Percentiles rank a stretch among this genome's conserved stretches.
Evolutionary conservation across 129 eudicot species (phyloP).

Genomic region (Smallanthus sonchifolius): DNA sequence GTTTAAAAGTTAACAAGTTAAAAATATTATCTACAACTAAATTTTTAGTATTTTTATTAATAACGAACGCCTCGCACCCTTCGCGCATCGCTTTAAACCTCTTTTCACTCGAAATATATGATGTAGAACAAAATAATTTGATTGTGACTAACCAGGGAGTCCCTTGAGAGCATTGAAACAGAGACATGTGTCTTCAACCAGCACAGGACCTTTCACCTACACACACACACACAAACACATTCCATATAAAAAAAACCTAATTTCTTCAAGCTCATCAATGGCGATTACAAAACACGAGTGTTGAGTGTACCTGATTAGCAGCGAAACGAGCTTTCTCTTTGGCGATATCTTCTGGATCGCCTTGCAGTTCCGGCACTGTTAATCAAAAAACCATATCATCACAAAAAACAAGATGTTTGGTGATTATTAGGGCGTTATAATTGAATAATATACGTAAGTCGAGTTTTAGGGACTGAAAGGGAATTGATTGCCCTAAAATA

Average conservation of each 20-base stretch:
- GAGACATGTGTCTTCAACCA: conserved; percentile 90
- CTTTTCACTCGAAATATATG: background rate
- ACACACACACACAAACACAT: conserved; percentile 7
- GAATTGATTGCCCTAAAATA: conserved; percentile 74
- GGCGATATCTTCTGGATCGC: conserved; percentile 86
- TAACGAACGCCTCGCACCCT: too few species aligned
- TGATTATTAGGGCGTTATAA: background rate
- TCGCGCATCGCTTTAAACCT: background rate
- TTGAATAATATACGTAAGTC: conserved; percentile 34
- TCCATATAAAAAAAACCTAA: background rate
- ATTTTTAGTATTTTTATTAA: too few species aligned
- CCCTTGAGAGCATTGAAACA: conserved; percentile 87
- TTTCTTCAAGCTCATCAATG: background rate
- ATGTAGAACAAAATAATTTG: background rate
- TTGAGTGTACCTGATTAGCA: conserved; percentile 49
- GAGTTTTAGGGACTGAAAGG: conserved; percentile 82
- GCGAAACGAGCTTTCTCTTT: conserved; percentile 91
- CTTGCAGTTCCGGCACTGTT: conserved; percentile 84
- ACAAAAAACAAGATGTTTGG: background rate
- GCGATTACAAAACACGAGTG: background rate
- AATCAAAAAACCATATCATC: background rate
- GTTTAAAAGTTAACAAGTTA: too few species aligned
- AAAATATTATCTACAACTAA: too few species aligned
- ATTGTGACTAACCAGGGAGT: conserved; percentile 76
- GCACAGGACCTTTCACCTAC: conserved; percentile 87